Evolutionary conservation across 192 early-diverging fungal genomes (phyloP), one percentile per base, ranked within the genome.

Genomic region (Umbelopsis sp.): DNA sequence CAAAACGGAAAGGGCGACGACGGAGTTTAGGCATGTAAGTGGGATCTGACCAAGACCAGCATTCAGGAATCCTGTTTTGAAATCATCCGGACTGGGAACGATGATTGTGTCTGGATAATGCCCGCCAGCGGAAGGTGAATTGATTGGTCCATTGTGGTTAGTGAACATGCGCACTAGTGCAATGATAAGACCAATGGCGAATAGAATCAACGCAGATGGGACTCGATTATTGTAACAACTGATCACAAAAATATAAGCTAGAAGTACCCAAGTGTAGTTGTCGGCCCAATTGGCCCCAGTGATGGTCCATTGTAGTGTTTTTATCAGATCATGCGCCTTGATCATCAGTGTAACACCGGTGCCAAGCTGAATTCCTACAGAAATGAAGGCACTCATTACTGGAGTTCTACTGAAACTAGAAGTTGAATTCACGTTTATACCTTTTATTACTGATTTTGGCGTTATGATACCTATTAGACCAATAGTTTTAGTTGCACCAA

Each of bases 41-140:
- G 95, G 94, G 34, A 96, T 82, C 84, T 96, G 95, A 16, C 95
- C 95, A 34, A 95, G 81, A 21, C 90, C 91, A 3, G 93, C 95
- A 71, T 81, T 91, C 43, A 93, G 73, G 70, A 95, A 92, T n/a
- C 92, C 94, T 10, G 69, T 80, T 47, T 82, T 81, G 79, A 93
- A 92, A 65, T 93, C 89, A 51, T 78, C 71, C 25, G 84, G 81
- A 3, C 90, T 88, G 1, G 90, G 90, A 24, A 87, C 83, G 24
- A 88, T 81, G 1, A 84, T 69, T 0, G 72, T 68, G 21, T 85
- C 80, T n/a, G 84, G 84, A 77, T 88, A 91, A 59, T 90, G 77
- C 8, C 80, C 85, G 59, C 86, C 86, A 49, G 82, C 77, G 3
- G 71, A 44, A 36, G 53, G 80, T 14, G 65, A 88, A 70, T 67